Percentiles rank a stretch among this genome's conserved stretches.
These are phyloP conservation scores for Thoreauomyces humboldtii DNA, from an alignment of 192 early-diverging fungal genomes.

Conservation along the genomic window DNA sequence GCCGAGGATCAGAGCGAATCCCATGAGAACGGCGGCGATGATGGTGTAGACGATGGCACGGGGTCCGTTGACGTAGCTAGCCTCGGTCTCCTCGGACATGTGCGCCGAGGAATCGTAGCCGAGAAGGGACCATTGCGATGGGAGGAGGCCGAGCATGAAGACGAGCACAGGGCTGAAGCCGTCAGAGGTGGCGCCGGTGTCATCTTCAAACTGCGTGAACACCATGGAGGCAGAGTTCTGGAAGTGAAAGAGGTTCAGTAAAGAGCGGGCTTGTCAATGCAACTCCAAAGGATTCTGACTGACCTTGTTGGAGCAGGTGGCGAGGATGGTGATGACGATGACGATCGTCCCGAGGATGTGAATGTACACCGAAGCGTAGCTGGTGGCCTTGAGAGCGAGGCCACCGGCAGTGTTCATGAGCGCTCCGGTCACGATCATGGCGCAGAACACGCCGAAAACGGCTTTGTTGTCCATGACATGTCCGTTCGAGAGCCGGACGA, in stretches of 20 bases:
- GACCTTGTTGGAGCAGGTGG: slow-evolving; percentile 21
- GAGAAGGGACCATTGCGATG: slow-evolving; percentile 39
- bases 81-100: slow-evolving; percentile 47
- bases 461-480: neutral
- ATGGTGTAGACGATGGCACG: slow-evolving; percentile 38
- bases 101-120: slow-evolving; percentile 50
- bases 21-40: slow-evolving; percentile 32
- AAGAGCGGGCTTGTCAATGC: too few species aligned
- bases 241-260: too few species aligned
- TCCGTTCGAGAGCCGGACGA: slow-evolving; percentile 15
- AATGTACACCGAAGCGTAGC: slow-evolving; percentile 29
- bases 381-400: slow-evolving; percentile 25
- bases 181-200: slow-evolving; percentile 21
- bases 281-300: too few species aligned
- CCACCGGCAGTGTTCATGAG: slow-evolving; percentile 34
- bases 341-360: slow-evolving; percentile 42
- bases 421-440: slow-evolving; percentile 33
- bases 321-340: slow-evolving; percentile 42
- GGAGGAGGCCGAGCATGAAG: slow-evolving; percentile 39
- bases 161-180: slow-evolving; percentile 35
- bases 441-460: slow-evolving; percentile 23
- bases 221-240: slow-evolving; percentile 9
- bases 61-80: slow-evolving; percentile 38
- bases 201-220: slow-evolving; percentile 32
- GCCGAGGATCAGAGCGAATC: slow-evolving; percentile 40